A percentile compares a stretch with the other conserved stretches of the same genome.
phyloP scores from a whole-genome alignment of 106 monocot genomes.

The Agapanthus africanus region DNA sequence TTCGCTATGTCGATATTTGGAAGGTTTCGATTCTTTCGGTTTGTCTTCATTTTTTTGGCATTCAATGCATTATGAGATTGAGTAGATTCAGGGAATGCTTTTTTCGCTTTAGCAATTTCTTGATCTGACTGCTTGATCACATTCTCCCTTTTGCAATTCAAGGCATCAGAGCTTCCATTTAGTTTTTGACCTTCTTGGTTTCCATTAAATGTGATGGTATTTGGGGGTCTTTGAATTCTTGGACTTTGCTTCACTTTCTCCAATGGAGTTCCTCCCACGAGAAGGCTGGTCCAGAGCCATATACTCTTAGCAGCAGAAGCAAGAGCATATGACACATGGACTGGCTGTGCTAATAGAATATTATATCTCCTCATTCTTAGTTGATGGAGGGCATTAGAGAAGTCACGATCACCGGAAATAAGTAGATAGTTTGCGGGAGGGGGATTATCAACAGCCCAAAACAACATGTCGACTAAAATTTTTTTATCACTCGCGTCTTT shows the following conservation, averaged over 20 bases:
- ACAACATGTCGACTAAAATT: slow-evolving; percentile 74
- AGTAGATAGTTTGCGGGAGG: slow-evolving; percentile 64
- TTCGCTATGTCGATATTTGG: too few species aligned
- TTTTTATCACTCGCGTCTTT: slow-evolving; percentile 87
- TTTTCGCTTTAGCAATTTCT: neutral
- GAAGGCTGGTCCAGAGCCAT: slow-evolving; percentile 47
- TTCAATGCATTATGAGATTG: too few species aligned
- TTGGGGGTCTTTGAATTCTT: slow-evolving; percentile 9
- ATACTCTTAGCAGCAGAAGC: slow-evolving; percentile 35
- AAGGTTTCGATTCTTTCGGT: too few species aligned
- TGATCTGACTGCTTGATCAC: neutral
- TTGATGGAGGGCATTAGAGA: slow-evolving; percentile 62
- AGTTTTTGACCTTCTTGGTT: slow-evolving; percentile 5
- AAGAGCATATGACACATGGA: slow-evolving; percentile 54
- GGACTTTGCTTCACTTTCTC: slow-evolving; percentile 10
- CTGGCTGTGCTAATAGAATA: slow-evolving; percentile 49
- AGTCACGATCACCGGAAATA: slow-evolving; percentile 66
- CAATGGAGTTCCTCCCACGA: slow-evolving; percentile 38
- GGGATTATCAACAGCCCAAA: slow-evolving; percentile 81
- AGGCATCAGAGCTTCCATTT: neutral
- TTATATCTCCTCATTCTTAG: slow-evolving; percentile 53
- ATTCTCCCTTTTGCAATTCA: neutral
- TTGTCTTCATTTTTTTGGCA: too few species aligned
- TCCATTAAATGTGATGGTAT: neutral
- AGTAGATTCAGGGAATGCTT: too few species aligned